Base-by-base conservation (phyloP, 495 filamentous ascomycete species). In the Podospora conica region DNA sequence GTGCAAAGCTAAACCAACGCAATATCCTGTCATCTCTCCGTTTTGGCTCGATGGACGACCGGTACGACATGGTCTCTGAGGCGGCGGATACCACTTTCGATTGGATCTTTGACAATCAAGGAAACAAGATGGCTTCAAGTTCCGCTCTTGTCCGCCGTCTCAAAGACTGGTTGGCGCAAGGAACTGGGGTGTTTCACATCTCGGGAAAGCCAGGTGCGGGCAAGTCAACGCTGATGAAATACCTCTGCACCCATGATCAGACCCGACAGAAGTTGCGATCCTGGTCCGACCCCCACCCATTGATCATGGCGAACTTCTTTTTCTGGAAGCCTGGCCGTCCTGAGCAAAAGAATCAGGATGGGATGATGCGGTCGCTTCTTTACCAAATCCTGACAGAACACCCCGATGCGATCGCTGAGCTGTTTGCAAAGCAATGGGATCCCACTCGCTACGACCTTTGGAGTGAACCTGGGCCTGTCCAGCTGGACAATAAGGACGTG, bases 181-280 rank as follows among this genome's bases (percentile, higher is more conserved):
- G 57, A 5, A 25, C 10, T n/a, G 56, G 58, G 10, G 25, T 65
- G 6, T 65, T 65, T 25, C 55, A 65, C 21, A 28, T 65, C 23
- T 65, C 64, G 0, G 56, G 29, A 2, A 65, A 61, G 33, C 29
- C 57, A 8, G 64, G 57, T 0, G 59, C 57, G 10, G 64, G 57
- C 11, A 65, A 65, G 57, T 65, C 64, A 21, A 65, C 64, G 0
- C 23, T 65, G 15, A 60, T 65, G 56, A 65, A 65, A 58, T 28
- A 55, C 11, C 40, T 60, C 12, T 27, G 12, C 9, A 23, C 23
- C 4, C 11, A 65, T 11, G 2, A 11, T 25, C 12, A 48, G 25
- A 65, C 56, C 10, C 53, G 8, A 22, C 12, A 59, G 20, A 22
- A 18, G 8, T 23, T 65, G n/a, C 18, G 15, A n/a, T 11, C 9